These are phyloP conservation scores for Wolfiporia cocos DNA, from an alignment of 1,284 basidiomycete species.

Conservation along the genomic window DNA sequence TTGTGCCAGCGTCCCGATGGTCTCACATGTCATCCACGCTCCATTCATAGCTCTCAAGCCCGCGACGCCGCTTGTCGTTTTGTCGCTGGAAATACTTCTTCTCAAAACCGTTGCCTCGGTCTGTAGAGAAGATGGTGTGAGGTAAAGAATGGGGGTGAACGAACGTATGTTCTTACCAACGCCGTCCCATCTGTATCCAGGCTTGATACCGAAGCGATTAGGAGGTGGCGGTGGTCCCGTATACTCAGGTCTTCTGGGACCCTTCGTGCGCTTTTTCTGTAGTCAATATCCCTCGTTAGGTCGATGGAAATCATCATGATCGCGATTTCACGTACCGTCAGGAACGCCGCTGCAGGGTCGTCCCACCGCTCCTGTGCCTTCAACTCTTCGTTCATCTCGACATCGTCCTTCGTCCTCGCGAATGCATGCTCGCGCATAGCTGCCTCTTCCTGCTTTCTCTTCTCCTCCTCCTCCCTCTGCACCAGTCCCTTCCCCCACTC, in stretches of 20 bases:
- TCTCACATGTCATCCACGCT: constrained; percentile 89
- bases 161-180: constrained; percentile 58
- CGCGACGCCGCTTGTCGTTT: constrained; percentile 67
- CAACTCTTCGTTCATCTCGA: constrained; percentile 77
- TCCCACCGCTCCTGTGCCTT: constrained; percentile 84
- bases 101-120: constrained; percentile 93
- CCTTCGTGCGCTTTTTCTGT: constrained; percentile 70
- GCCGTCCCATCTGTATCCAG: constrained; percentile 96
- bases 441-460: constrained; percentile 56
- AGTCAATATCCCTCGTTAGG: too few relatives aligned
- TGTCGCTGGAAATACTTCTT: constrained; percentile 83
- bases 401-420: constrained; percentile 79
- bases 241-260: constrained; percentile 80
- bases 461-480: constrained; percentile 76
- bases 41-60: constrained; percentile 75
- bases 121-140: constrained; percentile 33
- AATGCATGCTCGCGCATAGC: constrained; percentile 63
- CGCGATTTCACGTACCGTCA: constrained; percentile 67
- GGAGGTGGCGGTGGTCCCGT: constrained; percentile 84
- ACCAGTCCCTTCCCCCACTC: constrained; percentile 96
- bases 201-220: constrained; percentile 92
- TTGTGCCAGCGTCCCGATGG: too few relatives aligned
- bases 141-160: background rate
- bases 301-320: too few relatives aligned
- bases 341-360: constrained; percentile 90